These are phyloP conservation scores for Colletotrichum noveboracense DNA, from an alignment of 2,329 filamentous ascomycete species.

Conservation along the genomic window DNA sequence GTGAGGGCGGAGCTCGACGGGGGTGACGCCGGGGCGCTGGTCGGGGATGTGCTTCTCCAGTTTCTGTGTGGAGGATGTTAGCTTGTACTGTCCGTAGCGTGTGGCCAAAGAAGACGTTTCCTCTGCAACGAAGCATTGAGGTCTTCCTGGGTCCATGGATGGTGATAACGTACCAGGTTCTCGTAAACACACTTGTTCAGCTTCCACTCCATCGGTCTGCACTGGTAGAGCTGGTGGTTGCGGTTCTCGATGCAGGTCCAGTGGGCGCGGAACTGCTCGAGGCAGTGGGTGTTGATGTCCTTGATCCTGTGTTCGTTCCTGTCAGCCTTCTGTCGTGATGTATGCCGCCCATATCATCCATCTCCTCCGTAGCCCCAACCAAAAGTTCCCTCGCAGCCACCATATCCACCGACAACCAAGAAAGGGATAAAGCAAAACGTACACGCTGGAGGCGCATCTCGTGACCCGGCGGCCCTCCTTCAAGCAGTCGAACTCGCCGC, in stretches of 20 bases:
- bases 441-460: constrained; percentile 95
- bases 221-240: constrained; percentile 98
- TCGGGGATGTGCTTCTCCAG: constrained; percentile 83
- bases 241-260: constrained; percentile 97
- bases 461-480: constrained; percentile 97
- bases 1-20: constrained; percentile 74
- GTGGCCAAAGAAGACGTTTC: background rate
- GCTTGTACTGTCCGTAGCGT: fast-evolving
- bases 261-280: constrained; percentile 89
- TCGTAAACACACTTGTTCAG: constrained; percentile 96
- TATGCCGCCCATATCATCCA: no score
- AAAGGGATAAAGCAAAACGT: constrained; percentile 48
- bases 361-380: background rate
- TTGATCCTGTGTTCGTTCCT: constrained; percentile 66
- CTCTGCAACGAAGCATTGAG: background rate
- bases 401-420: background rate
- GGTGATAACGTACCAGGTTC: constrained; percentile 76
- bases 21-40: constrained; percentile 70
- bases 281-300: constrained; percentile 94
- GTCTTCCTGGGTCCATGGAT: background rate
- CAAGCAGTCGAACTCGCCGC: constrained; percentile 92
- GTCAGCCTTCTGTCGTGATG: background rate
- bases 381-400: background rate
- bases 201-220: constrained; percentile 84
- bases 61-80: constrained; percentile 55